A percentile compares a stretch with the other conserved stretches of the same genome.
These are phyloP conservation scores for Mitragyna speciosa DNA, from an alignment of 257 asterid species.

Conservation along the genomic window DNA sequence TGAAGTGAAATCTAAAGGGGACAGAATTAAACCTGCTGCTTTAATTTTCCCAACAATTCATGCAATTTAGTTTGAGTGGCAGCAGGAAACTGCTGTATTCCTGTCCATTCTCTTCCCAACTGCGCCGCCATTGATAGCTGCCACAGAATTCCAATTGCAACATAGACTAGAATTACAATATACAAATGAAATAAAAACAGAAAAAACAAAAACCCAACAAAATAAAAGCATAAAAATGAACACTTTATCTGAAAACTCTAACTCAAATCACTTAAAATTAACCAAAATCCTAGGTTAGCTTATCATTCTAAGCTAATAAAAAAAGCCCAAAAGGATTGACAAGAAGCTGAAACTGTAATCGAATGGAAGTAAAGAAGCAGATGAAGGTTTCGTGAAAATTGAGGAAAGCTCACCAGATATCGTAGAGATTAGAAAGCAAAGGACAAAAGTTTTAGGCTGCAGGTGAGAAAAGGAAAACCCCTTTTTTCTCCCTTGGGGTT, in stretches of 20 bases:
- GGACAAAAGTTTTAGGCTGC: slow-evolving; percentile 2
- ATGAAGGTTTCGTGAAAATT: not conserved
- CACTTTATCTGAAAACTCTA: not conserved
- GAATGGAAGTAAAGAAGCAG: not conserved
- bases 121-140: slow-evolving; percentile 73
- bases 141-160: slow-evolving; percentile 11
- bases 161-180: not conserved
- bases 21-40: slow-evolving; percentile 60
- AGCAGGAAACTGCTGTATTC: slow-evolving; percentile 84
- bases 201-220: not conserved
- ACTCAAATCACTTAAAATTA: not conserved
- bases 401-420: not conserved
- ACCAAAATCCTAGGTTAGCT: not conserved
- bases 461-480: slow-evolving; percentile 5
- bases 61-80: slow-evolving; percentile 90
- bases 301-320: not conserved
- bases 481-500: not conserved
- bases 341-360: not conserved
- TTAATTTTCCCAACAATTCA: slow-evolving; percentile 71
- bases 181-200: not conserved
- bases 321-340: not conserved
- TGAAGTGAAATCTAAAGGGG: not conserved
- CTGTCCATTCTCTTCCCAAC: slow-evolving; percentile 77
- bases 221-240: not conserved
- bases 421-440: not conserved